Evolutionary conservation across 371 early-diverging fungal species (phyloP).

Genomic region (Rhizoclosmatium hyalinum): DNA sequence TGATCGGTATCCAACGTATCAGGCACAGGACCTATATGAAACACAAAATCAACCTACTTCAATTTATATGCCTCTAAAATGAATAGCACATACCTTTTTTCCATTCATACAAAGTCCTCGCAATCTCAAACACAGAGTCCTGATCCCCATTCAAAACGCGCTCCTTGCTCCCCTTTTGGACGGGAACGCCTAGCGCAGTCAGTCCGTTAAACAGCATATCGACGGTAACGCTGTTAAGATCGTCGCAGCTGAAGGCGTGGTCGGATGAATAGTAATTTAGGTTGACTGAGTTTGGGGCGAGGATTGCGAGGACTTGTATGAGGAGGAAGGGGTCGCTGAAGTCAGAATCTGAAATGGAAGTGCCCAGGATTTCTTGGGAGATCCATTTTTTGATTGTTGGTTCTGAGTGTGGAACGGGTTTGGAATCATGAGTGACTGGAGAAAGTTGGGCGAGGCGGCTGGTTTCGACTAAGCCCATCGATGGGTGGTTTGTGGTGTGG

Average conservation of each 20-base stretch:
- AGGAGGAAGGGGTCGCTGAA: slow-evolving; percentile 20
- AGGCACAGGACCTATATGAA: too few species aligned
- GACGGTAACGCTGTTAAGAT: slow-evolving; percentile 14
- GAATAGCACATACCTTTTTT: neutral
- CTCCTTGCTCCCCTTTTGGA: neutral
- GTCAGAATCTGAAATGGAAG: neutral
- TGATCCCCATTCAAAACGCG: neutral
- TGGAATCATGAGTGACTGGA: neutral
- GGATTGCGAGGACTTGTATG: slow-evolving; percentile 16
- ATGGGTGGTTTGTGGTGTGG: too few species aligned
- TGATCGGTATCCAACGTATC: too few species aligned
- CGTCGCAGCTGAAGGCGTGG: slow-evolving; percentile 20
- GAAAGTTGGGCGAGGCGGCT: slow-evolving; percentile 1
- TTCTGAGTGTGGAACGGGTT: neutral
- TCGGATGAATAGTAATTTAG: slow-evolving; percentile 19
- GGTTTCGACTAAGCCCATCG: slow-evolving; percentile 1
- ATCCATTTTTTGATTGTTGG: neutral
- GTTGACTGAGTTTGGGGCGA: slow-evolving; percentile 19
- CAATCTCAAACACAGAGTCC: neutral
- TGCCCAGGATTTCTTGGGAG: slow-evolving; percentile 6
- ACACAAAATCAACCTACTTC: too few species aligned
- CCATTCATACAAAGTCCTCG: neutral
- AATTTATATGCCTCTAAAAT: neutral
- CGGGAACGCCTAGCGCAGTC: neutral
- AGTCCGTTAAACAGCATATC: slow-evolving; percentile 22